Percentiles rank a stretch among this genome's conserved stretches.
Evolutionary conservation across 2,329 filamentous ascomycete species (phyloP).

Genomic region (Aquanectria penicillioides): DNA sequence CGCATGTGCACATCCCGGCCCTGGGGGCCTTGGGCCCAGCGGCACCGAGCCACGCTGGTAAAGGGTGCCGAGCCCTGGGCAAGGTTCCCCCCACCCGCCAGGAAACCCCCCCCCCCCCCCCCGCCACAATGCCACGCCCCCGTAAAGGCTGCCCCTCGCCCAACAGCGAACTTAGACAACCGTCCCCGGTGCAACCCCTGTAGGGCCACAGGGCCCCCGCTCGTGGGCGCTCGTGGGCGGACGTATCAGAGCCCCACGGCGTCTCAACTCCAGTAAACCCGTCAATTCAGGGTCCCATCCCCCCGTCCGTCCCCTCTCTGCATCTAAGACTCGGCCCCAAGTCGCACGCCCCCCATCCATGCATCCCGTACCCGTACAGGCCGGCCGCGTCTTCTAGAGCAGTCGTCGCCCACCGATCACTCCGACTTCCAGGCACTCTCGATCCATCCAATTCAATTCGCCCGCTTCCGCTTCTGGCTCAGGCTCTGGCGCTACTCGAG

Average conservation of each 20-base stretch:
- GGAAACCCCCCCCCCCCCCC: slow-evolving; percentile 2
- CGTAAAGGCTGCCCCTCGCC: background rate
- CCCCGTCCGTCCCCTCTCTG: slow-evolving; percentile 10
- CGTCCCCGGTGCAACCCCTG: slow-evolving; percentile 19
- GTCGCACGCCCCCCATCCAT: background rate
- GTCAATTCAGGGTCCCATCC: slow-evolving; percentile 40
- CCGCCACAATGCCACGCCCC: slow-evolving; percentile 4
- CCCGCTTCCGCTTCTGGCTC: slow-evolving; percentile 15
- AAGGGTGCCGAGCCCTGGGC: background rate
- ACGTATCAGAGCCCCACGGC: slow-evolving; percentile 20
- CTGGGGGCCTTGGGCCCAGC: slow-evolving; percentile 3
- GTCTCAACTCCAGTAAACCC: slow-evolving; percentile 32
- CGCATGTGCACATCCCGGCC: slow-evolving; percentile 12
- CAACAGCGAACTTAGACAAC: slow-evolving; percentile 16
- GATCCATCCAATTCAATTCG: slow-evolving; percentile 3
- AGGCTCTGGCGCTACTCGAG: background rate
- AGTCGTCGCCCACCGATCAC: slow-evolving; percentile 2
- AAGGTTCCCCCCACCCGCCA: slow-evolving; percentile 3
- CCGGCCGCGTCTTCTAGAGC: background rate
- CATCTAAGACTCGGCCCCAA: slow-evolving; percentile 4
- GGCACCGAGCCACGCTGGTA: slow-evolving; percentile 8
- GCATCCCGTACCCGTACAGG: background rate
- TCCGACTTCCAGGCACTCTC: background rate
- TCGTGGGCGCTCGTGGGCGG: slow-evolving; percentile 18
- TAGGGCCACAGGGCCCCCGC: slow-evolving; percentile 25